Base-by-base conservation (phyloP, 2,329 filamentous ascomycete species). In the Penicillium digitatum region DNA sequence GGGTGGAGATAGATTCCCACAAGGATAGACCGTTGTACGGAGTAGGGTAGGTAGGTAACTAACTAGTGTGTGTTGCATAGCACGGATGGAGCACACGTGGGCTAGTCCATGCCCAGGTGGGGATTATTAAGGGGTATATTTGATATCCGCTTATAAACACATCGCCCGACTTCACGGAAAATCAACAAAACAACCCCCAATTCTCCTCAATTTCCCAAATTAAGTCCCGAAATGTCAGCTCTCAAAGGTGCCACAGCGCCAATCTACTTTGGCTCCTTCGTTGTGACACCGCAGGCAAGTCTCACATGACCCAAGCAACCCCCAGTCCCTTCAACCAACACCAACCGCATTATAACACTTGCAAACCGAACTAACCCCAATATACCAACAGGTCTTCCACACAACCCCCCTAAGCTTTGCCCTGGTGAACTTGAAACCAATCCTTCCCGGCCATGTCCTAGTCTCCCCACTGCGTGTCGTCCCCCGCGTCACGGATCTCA, bases 341-440 rank as follows among this genome's bases (percentile, higher is more conserved):
- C 40, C 27, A 39, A 18, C 37, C 32, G 14, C 31, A 34, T n/a
- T 26, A 40, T 31, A 39, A 11, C 47, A 18, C 26, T 43, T 12
- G 37, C 32, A 16, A 20, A 12, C 56, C 43, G 48, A 55, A 46
- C 44, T 24, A 20, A 16, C 4, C 16, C 1, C 11, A 20, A 18
- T 18, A 42, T 34, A 29, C 16, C 24, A 44, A 18, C 16, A 96
- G 88, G 90, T 96, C 77, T 97, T 97, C 78, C 84, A 95, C 74
- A 80, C 81, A 62, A 95, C 92, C 1, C 80, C 83, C 0, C 81
- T 88, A 66, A 89, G 87, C 64, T 96, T 91, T 77, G 91, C 90
- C 51, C 81, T 97, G 59, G 92, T 97, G 55, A 99, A 99, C 76
- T 84, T 97, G 71, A 96, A 96, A 76, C 94, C 94, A 24, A 83